Conservation (phyloP, 306 rosid genomes). For the Morella rubra region DNA sequence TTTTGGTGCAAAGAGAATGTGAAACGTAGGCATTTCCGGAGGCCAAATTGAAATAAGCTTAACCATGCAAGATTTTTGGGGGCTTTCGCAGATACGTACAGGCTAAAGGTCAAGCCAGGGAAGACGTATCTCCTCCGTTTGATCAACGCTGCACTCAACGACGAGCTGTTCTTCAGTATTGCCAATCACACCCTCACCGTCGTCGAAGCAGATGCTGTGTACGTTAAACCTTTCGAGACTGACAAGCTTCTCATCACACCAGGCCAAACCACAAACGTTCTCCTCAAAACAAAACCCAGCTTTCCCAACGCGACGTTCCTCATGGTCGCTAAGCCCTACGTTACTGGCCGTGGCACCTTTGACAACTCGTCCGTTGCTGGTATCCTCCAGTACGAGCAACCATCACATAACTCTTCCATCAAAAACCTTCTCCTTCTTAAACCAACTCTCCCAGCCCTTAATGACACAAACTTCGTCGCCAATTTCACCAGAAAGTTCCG, state of each 20-base stretch:
- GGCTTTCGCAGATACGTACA: constrained; percentile 55
- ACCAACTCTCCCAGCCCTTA: constrained; percentile 65
- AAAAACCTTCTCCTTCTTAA: constrained; percentile 35
- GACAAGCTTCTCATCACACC: constrained; percentile 51
- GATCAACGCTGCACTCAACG: constrained; percentile 90
- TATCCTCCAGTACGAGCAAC: constrained; percentile 56
- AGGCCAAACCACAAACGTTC: constrained; percentile 75
- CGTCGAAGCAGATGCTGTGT: constrained; percentile 72
- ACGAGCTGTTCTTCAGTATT: constrained; percentile 75
- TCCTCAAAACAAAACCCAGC: constrained; percentile 54
- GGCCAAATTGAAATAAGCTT: neutral
- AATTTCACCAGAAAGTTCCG: constrained; percentile 47
- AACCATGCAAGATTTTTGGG: neutral
- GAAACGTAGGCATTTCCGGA: neutral
- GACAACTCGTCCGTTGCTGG: constrained; percentile 77
- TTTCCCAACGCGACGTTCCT: constrained; percentile 61
- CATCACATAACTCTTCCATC: constrained; percentile 7
- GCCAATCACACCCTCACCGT: constrained; percentile 71
- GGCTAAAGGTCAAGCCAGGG: constrained; percentile 69
- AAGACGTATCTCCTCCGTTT: constrained; percentile 70
- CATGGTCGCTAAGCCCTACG: constrained; percentile 63
- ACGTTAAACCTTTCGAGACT: constrained; percentile 66
- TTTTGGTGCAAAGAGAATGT: neutral
- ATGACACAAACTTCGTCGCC: constrained; percentile 60
- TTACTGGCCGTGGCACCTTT: constrained; percentile 54